These are phyloP conservation scores for Sugiyamaella neomexicana DNA, from an alignment of 1,139 yeast species.

Conservation along the genomic window DNA sequence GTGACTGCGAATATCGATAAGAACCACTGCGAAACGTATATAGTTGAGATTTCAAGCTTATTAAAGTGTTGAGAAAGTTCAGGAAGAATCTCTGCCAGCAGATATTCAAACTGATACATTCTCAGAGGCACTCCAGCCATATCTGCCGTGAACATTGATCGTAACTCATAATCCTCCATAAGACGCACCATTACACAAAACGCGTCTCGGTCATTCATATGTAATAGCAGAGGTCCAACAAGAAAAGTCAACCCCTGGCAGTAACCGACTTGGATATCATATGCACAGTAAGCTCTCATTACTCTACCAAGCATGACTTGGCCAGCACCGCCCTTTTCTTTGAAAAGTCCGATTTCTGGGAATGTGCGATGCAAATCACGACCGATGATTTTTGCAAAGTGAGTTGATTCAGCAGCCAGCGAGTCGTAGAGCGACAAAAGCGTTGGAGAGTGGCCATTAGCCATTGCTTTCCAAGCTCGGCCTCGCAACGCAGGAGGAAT, in stretches of 20 bases:
- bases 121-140: conserved; percentile 57
- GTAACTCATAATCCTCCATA: conserved; percentile 63
- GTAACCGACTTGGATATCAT: conserved; percentile 68
- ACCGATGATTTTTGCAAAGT: conserved; percentile 54
- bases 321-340: conserved; percentile 47
- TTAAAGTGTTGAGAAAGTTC: conserved; percentile 51
- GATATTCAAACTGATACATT: conserved; percentile 52
- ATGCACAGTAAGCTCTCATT: conserved; percentile 64
- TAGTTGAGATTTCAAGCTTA: conserved; percentile 37
- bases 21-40: conserved; percentile 61
- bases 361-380: conserved; percentile 66
- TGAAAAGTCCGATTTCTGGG: conserved; percentile 56
- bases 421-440: conserved; percentile 40
- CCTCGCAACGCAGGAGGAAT: conserved; percentile 45
- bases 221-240: conserved; percentile 61
- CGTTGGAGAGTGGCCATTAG: conserved; percentile 38
- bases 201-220: conserved; percentile 52
- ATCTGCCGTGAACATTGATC: conserved; percentile 60
- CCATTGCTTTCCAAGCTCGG: conserved; percentile 42
- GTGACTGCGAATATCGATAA: conserved; percentile 63
- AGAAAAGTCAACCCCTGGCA: conserved; percentile 70
- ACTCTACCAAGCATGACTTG: conserved; percentile 54
- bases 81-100: conserved; percentile 47
- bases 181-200: conserved; percentile 57
- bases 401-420: conserved; percentile 46